Evolutionary conservation across 768 basidiomycete species (phyloP).

Genomic region (Lanmaoa rubissima): DNA sequence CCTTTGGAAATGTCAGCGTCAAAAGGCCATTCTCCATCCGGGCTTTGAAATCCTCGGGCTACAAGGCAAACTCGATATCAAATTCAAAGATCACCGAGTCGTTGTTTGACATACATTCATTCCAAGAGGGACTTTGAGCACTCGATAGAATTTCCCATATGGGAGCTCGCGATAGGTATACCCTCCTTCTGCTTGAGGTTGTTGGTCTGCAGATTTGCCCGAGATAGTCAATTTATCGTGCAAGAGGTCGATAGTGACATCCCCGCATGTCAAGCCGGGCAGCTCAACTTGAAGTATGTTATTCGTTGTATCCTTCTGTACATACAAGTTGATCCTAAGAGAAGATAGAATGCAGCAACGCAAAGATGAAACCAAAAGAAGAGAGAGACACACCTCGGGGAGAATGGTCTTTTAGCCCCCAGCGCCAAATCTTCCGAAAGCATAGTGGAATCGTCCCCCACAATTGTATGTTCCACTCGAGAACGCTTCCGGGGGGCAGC

Average conservation of each 20-base stretch:
- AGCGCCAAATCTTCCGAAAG: too few species aligned
- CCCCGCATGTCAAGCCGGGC: too few species aligned
- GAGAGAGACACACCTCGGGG: too few species aligned
- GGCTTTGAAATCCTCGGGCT: background rate
- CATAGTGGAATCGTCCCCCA: too few species aligned
- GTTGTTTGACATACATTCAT: background rate
- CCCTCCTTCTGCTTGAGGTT: background rate
- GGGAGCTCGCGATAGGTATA: background rate
- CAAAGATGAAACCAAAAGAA: too few species aligned
- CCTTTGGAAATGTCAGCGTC: background rate
- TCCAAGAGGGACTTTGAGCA: background rate
- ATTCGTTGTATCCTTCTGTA: background rate
- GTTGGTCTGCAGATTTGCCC: background rate
- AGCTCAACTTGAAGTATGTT: too few species aligned
- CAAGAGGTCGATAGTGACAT: background rate
- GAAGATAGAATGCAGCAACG: too few species aligned
- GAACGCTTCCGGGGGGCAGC: too few species aligned
- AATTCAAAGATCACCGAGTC: background rate
- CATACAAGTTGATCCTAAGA: background rate
- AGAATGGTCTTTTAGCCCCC: too few species aligned
- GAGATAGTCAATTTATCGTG: background rate
- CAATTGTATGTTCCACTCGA: too few species aligned
- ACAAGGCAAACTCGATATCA: background rate
- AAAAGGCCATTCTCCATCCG: background rate
- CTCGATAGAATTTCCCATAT: background rate